Evolutionary conservation across 257 asterid genomes (phyloP).

Genomic region (Rehmannia glutinosa): DNA sequence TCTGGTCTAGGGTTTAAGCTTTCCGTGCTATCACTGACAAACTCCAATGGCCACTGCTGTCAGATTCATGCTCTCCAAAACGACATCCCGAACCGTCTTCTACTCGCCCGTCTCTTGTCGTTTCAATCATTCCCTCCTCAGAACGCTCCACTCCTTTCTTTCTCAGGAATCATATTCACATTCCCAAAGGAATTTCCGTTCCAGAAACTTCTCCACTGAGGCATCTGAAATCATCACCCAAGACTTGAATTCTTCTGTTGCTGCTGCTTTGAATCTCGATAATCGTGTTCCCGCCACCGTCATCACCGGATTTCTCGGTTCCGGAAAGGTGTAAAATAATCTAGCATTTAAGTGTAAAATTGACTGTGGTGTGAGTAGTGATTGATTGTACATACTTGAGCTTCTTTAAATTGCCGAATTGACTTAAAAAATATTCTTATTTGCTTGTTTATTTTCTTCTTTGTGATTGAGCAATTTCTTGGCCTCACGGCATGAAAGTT

Average conservation of each 20-base stretch:
- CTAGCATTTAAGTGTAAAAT: neutral
- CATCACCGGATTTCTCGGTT: conserved; percentile 91
- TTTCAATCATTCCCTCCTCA: conserved; percentile 22
- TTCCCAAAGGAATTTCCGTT: conserved; percentile 3
- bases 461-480: neutral
- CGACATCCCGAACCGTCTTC: conserved; percentile 33
- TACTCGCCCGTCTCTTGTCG: conserved; percentile 19
- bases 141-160: conserved; percentile 29
- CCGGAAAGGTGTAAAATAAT: conserved; percentile 77
- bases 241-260: conserved; percentile 53
- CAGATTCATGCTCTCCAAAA: conserved; percentile 42
- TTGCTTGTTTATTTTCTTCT: neutral
- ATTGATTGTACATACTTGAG: neutral
- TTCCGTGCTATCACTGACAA: neutral
- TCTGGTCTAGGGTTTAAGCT: conserved; percentile 51
- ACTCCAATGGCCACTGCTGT: conserved; percentile 46
- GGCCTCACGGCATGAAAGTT: neutral
- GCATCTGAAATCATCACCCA: conserved; percentile 42
- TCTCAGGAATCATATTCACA: conserved; percentile 16
- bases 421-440: neutral
- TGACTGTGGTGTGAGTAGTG: neutral
- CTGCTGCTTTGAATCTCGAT: conserved; percentile 67
- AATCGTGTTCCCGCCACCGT: conserved; percentile 81
- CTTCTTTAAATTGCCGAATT: neutral
- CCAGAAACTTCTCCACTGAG: conserved; percentile 50